Conservation (phyloP, 2,329 filamentous ascomycete species). For the Thermothelomyces thermophilus region DNA sequence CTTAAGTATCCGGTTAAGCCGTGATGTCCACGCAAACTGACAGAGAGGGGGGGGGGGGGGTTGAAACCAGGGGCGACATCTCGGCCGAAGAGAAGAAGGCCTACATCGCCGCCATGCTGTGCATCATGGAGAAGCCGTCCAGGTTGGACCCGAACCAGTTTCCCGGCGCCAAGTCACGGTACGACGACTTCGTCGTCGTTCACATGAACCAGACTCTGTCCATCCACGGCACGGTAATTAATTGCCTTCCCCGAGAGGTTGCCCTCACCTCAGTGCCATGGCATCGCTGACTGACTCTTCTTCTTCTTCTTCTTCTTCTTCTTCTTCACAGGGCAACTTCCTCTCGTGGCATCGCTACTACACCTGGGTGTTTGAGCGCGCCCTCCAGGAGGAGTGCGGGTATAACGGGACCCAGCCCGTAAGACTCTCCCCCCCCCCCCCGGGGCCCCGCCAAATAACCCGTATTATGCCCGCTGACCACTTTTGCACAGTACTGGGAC, state of each 20-base stretch:
- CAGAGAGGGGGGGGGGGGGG: background rate
- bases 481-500: slow-evolving; percentile 41
- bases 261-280: too few species aligned
- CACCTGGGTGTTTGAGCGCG: slow-evolving; percentile 33
- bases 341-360: slow-evolving; percentile 41
- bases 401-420: slow-evolving; percentile 36
- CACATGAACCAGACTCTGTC: slow-evolving; percentile 32
- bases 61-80: slow-evolving; percentile 26
- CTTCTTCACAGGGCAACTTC: slow-evolving; percentile 35
- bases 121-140: slow-evolving; percentile 30
- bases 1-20: too few species aligned
- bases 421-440: slow-evolving; percentile 13
- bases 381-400: slow-evolving; percentile 36
- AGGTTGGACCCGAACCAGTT: slow-evolving; percentile 26
- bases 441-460: too few species aligned
- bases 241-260: too few species aligned
- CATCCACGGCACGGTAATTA: slow-evolving; percentile 29
- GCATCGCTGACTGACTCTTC: background rate
- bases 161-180: slow-evolving; percentile 30
- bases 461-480: too few species aligned
- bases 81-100: slow-evolving; percentile 24
- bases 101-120: slow-evolving; percentile 32
- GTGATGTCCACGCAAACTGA: too few species aligned
- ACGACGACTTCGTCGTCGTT: slow-evolving; percentile 34
- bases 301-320: too few species aligned